phyloP scores from a whole-genome alignment of 1,284 basidiomycete species.

The Rhodotorula sp. region DNA sequence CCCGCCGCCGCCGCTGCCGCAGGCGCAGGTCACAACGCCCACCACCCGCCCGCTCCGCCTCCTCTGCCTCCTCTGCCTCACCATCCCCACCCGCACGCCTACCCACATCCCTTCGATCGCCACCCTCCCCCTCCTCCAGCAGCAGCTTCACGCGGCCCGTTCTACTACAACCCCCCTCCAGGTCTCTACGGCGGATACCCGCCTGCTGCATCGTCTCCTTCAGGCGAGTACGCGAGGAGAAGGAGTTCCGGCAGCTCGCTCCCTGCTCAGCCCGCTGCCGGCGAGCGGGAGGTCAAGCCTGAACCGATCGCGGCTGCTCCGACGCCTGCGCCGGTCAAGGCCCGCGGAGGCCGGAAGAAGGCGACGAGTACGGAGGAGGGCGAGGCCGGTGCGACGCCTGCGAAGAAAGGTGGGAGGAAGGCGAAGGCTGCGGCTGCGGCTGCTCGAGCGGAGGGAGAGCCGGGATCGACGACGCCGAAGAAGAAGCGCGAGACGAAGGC shows the following conservation, averaged over 20 bases:
- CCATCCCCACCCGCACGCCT: no score
- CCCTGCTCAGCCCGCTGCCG: no score
- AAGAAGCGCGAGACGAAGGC: slow-evolving; percentile 21
- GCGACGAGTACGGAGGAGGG: slow-evolving; percentile 16
- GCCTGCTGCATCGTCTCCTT: background rate
- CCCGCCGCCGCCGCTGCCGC: background rate
- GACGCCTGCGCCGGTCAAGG: slow-evolving; percentile 4
- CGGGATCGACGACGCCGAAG: slow-evolving; percentile 12
- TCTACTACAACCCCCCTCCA: slow-evolving; percentile 19
- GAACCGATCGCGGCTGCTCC: background rate
- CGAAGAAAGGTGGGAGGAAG: slow-evolving; percentile 16
- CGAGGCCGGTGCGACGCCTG: background rate
- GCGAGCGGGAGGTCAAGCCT: no score
- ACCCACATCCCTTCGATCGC: background rate
- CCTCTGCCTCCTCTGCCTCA: no score
- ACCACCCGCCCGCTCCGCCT: no score
- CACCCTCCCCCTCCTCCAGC: background rate
- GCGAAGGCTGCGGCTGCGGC: background rate
- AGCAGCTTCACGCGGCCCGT: slow-evolving; percentile 6
- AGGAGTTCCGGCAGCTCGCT: slow-evolving; percentile 19
- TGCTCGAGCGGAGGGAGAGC: background rate
- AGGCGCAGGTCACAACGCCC: background rate
- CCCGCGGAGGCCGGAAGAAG: slow-evolving; percentile 20
- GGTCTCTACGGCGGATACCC: slow-evolving; percentile 20
- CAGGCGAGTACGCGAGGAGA: slow-evolving; percentile 15